Evolutionary conservation across 805 yeast genomes (phyloP).

Genomic region (Kluyveromyces starmeri): DNA sequence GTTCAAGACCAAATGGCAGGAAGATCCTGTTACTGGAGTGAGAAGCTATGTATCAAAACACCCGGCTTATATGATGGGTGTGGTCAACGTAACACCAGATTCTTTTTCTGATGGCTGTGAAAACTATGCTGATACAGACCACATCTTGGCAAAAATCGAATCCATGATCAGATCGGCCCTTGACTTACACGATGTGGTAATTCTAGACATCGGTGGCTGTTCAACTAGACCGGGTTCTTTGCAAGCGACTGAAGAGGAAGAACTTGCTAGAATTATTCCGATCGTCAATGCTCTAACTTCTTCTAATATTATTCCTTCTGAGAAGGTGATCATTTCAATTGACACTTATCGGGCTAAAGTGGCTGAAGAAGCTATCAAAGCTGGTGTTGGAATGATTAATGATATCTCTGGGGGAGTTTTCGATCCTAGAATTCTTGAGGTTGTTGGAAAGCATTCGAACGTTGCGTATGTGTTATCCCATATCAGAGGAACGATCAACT

Average conservation of each 20-base stretch:
- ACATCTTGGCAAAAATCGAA: constrained; percentile 38
- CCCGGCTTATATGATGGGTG: constrained; percentile 70
- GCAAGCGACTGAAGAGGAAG: constrained; percentile 57
- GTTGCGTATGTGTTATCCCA: constrained; percentile 81
- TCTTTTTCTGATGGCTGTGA: constrained; percentile 89
- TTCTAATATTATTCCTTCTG: constrained; percentile 30
- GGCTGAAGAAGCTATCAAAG: constrained; percentile 55
- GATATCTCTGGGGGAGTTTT: constrained; percentile 78
- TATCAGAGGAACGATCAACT: constrained; percentile 70
- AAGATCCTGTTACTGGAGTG: constrained; percentile 38
- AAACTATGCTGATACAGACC: constrained; percentile 23
- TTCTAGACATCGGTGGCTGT: constrained; percentile 90
- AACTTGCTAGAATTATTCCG: constrained; percentile 61
- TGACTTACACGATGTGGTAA: constrained; percentile 29
- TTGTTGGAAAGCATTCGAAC: constrained; percentile 53
- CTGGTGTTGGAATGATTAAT: constrained; percentile 87
- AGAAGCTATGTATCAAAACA: constrained; percentile 22
- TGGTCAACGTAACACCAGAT: constrained; percentile 86
- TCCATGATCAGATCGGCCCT: constrained; percentile 52
- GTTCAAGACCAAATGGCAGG: constrained; percentile 27
- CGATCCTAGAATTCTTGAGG: constrained; percentile 57
- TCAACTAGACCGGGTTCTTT: constrained; percentile 82
- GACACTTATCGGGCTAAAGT: constrained; percentile 80
- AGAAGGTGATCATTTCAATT: constrained; percentile 52
- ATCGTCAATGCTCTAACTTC: constrained; percentile 53